phyloP scores from a whole-genome alignment of 192 early-diverging fungal species.

The Gaertneriomyces sp. region DNA sequence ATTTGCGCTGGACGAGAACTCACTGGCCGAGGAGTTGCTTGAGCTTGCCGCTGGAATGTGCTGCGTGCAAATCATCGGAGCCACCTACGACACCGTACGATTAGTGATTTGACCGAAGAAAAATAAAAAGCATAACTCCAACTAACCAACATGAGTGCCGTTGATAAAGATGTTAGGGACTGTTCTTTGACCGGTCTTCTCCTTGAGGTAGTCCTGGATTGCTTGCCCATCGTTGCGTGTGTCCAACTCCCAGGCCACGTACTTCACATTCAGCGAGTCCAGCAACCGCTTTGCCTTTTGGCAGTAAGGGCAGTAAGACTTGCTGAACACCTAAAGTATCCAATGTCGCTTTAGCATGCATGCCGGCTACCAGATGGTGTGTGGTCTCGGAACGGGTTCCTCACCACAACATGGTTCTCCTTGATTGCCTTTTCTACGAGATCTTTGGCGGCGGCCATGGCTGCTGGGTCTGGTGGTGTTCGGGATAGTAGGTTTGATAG shows the following conservation, averaged over 20 bases:
- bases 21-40: slow-evolving; percentile 19
- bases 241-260: slow-evolving; percentile 38
- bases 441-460: slow-evolving; percentile 27
- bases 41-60: slow-evolving; percentile 30
- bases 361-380: too few relatives aligned
- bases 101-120: background rate
- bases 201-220: slow-evolving; percentile 40
- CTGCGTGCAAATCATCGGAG: slow-evolving; percentile 38
- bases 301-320: slow-evolving; percentile 54
- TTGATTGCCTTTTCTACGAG: slow-evolving; percentile 29
- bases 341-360: background rate
- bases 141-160: slow-evolving; percentile 38
- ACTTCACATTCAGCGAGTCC: slow-evolving; percentile 31
- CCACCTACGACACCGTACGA: slow-evolving; percentile 29
- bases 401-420: slow-evolving; percentile 35
- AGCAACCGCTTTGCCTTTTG: slow-evolving; percentile 49
- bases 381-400: background rate
- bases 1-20: background rate
- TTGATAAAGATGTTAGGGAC: slow-evolving; percentile 53
- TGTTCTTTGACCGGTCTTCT: slow-evolving; percentile 41
- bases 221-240: slow-evolving; percentile 25
- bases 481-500: too few relatives aligned
- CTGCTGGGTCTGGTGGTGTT: background rate
- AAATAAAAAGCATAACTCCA: background rate
- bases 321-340: slow-evolving; percentile 51